Evolutionary conservation across 805 yeast genomes (phyloP).

Genomic region (Candida ficus): DNA sequence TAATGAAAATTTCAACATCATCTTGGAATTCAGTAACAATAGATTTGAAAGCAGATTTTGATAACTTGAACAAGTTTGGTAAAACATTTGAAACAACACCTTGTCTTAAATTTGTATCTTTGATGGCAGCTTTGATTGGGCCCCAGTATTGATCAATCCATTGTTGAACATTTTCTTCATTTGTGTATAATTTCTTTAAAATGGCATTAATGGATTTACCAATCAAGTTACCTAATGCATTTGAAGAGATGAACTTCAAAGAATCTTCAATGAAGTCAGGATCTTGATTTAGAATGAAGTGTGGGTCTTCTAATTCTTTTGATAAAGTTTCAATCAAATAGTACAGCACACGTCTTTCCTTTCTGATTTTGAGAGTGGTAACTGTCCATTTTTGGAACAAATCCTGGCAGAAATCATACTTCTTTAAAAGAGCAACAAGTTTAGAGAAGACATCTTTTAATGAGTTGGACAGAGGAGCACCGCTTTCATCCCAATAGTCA

Average conservation of each 20-base stretch:
- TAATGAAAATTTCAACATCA: slow-evolving; percentile 39
- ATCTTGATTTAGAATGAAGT: slow-evolving; percentile 34
- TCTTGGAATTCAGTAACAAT: slow-evolving; percentile 32
- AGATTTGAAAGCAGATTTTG: slow-evolving; percentile 35
- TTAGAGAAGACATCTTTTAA: slow-evolving; percentile 56
- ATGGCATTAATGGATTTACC: slow-evolving; percentile 50
- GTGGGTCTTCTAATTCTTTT: slow-evolving; percentile 37
- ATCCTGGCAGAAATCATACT: slow-evolving; percentile 17
- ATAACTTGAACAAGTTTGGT: slow-evolving; percentile 55
- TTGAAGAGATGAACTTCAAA: slow-evolving; percentile 46
- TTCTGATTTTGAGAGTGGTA: slow-evolving; percentile 37
- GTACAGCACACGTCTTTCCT: slow-evolving; percentile 55
- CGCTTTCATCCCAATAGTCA: slow-evolving; percentile 68
- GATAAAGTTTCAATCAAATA: slow-evolving; percentile 53
- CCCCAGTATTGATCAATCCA: slow-evolving; percentile 23
- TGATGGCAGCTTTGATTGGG: slow-evolving; percentile 16
- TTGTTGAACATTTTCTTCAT: slow-evolving; percentile 20
- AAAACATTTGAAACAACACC: slow-evolving; percentile 56
- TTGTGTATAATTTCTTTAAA: slow-evolving; percentile 30
- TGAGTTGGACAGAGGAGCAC: slow-evolving; percentile 67
- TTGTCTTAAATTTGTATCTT: slow-evolving; percentile 19
- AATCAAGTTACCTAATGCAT: slow-evolving; percentile 60
- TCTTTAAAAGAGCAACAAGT: slow-evolving; percentile 37
- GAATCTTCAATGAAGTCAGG: slow-evolving; percentile 45
- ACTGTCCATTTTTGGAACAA: slow-evolving; percentile 42